phyloP scores from a whole-genome alignment of 257 asterid genomes.

The Lavandula angustifolia region DNA sequence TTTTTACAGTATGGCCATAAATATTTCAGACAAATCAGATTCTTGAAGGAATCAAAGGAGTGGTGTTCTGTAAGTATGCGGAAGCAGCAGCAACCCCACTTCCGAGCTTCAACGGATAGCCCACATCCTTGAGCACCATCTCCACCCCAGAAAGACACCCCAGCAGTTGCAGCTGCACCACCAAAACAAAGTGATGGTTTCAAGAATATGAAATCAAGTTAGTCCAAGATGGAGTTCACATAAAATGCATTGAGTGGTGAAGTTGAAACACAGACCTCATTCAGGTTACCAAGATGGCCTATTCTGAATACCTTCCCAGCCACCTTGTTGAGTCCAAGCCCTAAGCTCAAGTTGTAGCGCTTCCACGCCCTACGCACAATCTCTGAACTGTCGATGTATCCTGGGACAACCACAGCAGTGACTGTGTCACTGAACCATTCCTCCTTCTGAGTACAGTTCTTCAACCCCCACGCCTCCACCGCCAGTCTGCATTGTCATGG shows the following conservation, averaged over 20 bases:
- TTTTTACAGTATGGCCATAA: constrained; percentile 55
- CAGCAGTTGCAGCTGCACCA: constrained; percentile 78
- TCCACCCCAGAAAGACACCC: constrained; percentile 99
- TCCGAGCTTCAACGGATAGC: constrained; percentile 88
- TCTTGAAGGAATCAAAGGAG: constrained; percentile 95
- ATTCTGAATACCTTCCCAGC: constrained; percentile 98
- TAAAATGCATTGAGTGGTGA: too few relatives aligned
- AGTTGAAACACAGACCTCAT: constrained; percentile 55
- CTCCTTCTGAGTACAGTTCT: constrained; percentile 98
- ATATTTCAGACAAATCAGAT: constrained; percentile 47
- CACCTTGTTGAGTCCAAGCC: constrained; percentile 93
- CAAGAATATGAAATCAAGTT: background rate
- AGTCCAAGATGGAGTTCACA: too few relatives aligned
- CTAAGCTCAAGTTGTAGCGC: constrained; percentile 94
- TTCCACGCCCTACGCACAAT: constrained; percentile 84
- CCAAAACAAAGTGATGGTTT: background rate
- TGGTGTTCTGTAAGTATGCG: constrained; percentile 75
- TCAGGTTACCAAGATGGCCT: constrained; percentile 96
- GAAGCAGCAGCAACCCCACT: constrained; percentile 94
- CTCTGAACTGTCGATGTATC: constrained; percentile 77
- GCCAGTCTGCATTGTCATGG: constrained; percentile 61
- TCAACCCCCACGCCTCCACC: constrained; percentile 98
- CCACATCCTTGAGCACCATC: constrained; percentile 96
- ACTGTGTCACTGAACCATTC: constrained; percentile 97
- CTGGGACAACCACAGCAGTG: constrained; percentile 86